Base-by-base conservation (phyloP, 257 asterid genomes). In the Lycium ferocissimum region DNA sequence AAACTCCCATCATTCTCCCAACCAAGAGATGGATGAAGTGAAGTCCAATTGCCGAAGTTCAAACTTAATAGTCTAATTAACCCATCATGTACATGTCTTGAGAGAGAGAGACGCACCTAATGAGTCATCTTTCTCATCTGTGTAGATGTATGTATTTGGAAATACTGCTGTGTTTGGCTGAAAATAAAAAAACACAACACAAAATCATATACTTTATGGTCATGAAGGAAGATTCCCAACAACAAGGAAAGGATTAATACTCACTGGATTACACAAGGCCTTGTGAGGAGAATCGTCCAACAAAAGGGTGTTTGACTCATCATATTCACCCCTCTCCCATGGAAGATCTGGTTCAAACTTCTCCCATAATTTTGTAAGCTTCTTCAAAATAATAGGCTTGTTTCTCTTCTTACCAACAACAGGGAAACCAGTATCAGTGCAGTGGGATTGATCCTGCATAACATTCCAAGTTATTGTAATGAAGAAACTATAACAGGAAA, bases 281-380 rank as follows among this genome's bases (percentile, higher is more conserved):
- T 95, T 94, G 85, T 87, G 87, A 6, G 97, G 99, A 85, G 94
- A 90, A 87, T 94, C 98, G 63, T 93, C 99, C 85, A 95, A 82
- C 89, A 94, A 82, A 85, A 95, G 92, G 1, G 99, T 95, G 87
- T 95, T 94, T 69, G 97, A 84, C 85, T 93, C 97, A 79, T 94
- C 92, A 86, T 87, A 94, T 22, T 87, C 92, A 83, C 98, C 97
- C 85, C 57, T 88, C 83, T 92, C 92, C 98, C 98, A 94, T 9
- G 98, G 98, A 67, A 94, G 94, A 91, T 79, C 87, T 57, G 90
- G 90, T n/a, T 89, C 95, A 70, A 26, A 62, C 89, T 92, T 94
- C 76, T 93, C 91, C 99, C 99, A 95, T 84, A 95, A 86, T 86
- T 88, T 92, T 80, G 90, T 89, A n/a, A 95, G 92, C 87, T 94